These are phyloP conservation scores for Pleurotus pulmonarius DNA, from an alignment of 768 basidiomycete species.

Conservation along the genomic window DNA sequence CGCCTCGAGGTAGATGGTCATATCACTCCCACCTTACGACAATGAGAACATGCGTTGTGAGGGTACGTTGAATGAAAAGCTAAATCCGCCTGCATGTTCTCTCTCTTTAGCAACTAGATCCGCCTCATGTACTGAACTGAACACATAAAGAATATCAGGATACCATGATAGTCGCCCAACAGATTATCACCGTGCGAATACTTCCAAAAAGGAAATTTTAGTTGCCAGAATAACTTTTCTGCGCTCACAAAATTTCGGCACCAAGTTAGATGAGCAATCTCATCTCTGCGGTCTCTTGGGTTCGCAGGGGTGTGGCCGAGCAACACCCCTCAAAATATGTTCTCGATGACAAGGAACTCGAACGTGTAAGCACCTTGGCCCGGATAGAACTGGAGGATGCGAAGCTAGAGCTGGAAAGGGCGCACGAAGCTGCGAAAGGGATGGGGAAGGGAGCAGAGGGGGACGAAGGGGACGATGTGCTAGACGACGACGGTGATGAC, in stretches of 20 bases:
- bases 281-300: constrained; percentile 76
- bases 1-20: too few species aligned
- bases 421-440: constrained; percentile 68
- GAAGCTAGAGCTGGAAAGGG: constrained; percentile 76
- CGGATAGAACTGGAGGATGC: constrained; percentile 89
- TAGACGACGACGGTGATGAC: constrained; percentile 40
- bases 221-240: not conserved
- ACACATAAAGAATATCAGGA: too few species aligned
- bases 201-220: not conserved
- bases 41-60: too few species aligned
- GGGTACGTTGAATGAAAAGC: too few species aligned
- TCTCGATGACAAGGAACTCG: constrained; percentile 86
- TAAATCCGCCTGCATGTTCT: too few species aligned
- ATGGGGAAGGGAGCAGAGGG: constrained; percentile 69
- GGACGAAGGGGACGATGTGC: constrained; percentile 58
- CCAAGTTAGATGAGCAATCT: constrained; percentile 57
- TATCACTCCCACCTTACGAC: too few species aligned
- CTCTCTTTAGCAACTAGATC: too few species aligned
- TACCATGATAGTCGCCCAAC: too few species aligned
- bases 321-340: constrained; percentile 83
- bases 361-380: constrained; percentile 85
- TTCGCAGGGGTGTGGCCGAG: constrained; percentile 73
- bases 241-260: too few species aligned
- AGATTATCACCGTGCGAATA: too few species aligned
- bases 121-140: too few species aligned